Evolutionary conservation across 1,284 basidiomycete genomes (phyloP).

Genomic region (Ustilago sp.): DNA sequence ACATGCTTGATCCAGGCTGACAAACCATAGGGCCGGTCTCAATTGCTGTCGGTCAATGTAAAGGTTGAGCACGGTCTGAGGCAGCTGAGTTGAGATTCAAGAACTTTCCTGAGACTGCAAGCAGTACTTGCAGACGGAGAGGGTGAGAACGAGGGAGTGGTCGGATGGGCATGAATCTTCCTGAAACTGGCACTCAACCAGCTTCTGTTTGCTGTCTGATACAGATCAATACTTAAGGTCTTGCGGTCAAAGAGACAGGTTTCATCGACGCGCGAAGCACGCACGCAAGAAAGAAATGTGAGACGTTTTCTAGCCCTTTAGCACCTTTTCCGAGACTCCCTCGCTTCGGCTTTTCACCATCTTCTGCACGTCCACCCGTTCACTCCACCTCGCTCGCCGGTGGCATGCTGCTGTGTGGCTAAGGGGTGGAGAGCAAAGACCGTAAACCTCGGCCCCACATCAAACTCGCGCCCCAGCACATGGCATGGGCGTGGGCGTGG

Average conservation of each 20-base stretch:
- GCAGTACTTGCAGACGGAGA: neutral
- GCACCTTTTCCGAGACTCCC: neutral
- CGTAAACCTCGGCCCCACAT: constrained; percentile 3
- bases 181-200: constrained; percentile 1
- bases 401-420: neutral
- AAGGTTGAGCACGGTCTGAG: neutral
- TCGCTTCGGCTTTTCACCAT: constrained; percentile 1
- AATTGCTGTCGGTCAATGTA: neutral
- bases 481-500: neutral
- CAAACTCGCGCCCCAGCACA: neutral
- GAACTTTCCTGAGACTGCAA: neutral
- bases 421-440: neutral
- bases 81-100: neutral
- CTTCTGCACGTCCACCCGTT: neutral
- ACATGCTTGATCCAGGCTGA: neutral
- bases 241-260: neutral
- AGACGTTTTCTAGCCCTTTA: constrained; percentile 10
- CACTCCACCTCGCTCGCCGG: neutral
- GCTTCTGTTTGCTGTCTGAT: constrained; percentile 1
- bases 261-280: neutral
- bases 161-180: neutral
- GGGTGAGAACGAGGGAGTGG: neutral
- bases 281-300: neutral
- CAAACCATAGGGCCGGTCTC: neutral
- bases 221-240: neutral